Base-by-base conservation (phyloP, 192 early-diverging fungal genomes). In the Geranomyces michiganensis region DNA sequence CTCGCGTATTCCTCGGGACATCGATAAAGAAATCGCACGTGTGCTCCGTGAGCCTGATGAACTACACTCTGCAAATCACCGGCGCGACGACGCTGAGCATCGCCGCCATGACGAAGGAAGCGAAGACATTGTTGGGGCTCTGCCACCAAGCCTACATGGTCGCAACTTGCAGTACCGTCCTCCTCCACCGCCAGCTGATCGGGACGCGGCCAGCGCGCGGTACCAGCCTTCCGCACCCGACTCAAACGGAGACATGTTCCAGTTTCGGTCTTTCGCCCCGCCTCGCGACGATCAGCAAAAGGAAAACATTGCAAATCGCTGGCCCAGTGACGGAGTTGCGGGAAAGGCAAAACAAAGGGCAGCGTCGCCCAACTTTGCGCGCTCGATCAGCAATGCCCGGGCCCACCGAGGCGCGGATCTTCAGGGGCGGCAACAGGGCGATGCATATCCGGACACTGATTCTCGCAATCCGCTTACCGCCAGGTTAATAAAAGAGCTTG, bases 401-500 rank as follows among this genome's bases (percentile, higher is more conserved):
- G 36, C 36, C 36, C 36, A 41, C 36, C 36, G 36, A 41, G 36
- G 36, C 36, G 36, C 36, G 10, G 36, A 41, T 7, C 36, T 10
- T 41, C 36, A 53, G 17, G 7, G 4, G 51, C 24, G 51, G 51
- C 51, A 53, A 53, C 24, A 53, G n/a, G 15, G 17, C 19, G 19
- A n/a, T 17, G 17, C 51, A 41, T 41, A 55, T 14, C 51, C 51
- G 6, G 19, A 55, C 14, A 6, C 51, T 14, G 51, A 55, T 55
- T 14, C 51, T 15, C 19, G 51, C 4, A 55, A 55, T 55, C 62
- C 27, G 13, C 6, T 45, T 19, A 46, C 32, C 15, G n/a, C 62
- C 33, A 44, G 81, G 24, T 79, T 84, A 10, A 62, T 82, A 1
- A 55, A 70, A 36, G 83, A 84, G 55, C 67, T 84, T 7, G 81